A percentile compares a stretch with the other conserved stretches of the same genome.
Conservation (phyloP, 2,329 filamentous ascomycete genomes). For the Ophiocordyceps camponoti-rufipedis region DNA sequence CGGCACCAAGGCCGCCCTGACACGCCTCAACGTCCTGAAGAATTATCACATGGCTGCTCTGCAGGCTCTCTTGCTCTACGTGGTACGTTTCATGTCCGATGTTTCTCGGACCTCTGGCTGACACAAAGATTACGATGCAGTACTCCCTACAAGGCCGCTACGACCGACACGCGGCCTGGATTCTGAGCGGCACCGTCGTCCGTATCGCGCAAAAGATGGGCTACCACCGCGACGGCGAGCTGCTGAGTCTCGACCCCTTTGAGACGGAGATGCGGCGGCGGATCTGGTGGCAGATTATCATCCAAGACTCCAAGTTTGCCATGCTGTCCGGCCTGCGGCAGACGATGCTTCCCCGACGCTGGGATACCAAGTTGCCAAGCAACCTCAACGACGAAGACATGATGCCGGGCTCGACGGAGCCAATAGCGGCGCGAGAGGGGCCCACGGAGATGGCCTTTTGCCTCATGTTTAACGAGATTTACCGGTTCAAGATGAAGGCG, state of each 20-base stretch:
- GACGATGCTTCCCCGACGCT: constrained; percentile 29
- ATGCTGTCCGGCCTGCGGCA: constrained; percentile 38
- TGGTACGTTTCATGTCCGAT: constrained; percentile 18
- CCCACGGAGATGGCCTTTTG: constrained; percentile 44
- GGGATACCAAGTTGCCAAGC: constrained; percentile 35
- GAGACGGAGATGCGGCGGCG: constrained; percentile 50
- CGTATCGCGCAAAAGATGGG: constrained; percentile 52
- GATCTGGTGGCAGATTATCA: constrained; percentile 47
- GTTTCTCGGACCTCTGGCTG: not conserved
- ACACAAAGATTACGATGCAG: constrained; percentile 11
- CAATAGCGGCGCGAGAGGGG: constrained; percentile 31
- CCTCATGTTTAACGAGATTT: constrained; percentile 30
- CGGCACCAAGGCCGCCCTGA: constrained; percentile 30
- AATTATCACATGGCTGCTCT: constrained; percentile 38
- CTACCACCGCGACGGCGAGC: constrained; percentile 41
- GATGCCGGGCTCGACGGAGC: constrained; percentile 31
- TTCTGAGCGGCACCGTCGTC: constrained; percentile 40
- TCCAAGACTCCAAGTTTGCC: constrained; percentile 38
- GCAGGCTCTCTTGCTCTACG: constrained; percentile 39
- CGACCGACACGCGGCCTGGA: constrained; percentile 40
- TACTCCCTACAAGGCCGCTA: constrained; percentile 38
- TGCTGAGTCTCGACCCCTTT: constrained; percentile 37
- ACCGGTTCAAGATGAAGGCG: constrained; percentile 27
- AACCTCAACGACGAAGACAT: constrained; percentile 43
- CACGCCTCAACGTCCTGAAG: constrained; percentile 36